phyloP scores from a whole-genome alignment of 768 basidiomycete genomes.

The Phanerochaete sordida region DNA sequence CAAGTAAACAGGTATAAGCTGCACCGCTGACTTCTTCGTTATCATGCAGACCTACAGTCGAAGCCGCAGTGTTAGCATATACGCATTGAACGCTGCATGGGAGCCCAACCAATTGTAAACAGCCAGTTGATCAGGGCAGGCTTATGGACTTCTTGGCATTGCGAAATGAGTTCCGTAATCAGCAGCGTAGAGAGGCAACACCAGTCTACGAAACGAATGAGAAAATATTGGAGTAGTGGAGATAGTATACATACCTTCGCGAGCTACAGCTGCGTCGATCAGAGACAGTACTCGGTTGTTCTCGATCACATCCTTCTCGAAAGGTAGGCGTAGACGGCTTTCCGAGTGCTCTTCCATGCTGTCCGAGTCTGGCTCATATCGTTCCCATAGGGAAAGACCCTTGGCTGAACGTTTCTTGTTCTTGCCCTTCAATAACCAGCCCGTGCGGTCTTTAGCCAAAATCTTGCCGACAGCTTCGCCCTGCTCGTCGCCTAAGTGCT shows the following conservation, averaged over 20 bases:
- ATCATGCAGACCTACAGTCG: neutral
- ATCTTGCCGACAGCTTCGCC: conserved; percentile 29
- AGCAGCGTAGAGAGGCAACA: conserved; percentile 35
- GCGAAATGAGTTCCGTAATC: conserved; percentile 36
- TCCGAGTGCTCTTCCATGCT: neutral
- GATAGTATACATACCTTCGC: neutral
- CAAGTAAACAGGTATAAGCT: conserved; percentile 6
- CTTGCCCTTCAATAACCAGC: conserved; percentile 4
- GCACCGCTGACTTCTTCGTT: conserved; percentile 8
- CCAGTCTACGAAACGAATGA: conserved; percentile 31
- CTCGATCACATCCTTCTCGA: neutral
- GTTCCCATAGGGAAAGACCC: conserved; percentile 33
- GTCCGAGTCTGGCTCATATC: neutral
- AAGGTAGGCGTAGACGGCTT: conserved; percentile 25
- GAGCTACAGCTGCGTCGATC: neutral
- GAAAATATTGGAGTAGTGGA: too few relatives aligned
- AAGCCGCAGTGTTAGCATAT: conserved; percentile 23
- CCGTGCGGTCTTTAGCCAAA: conserved; percentile 17
- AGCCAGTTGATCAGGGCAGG: conserved; percentile 35
- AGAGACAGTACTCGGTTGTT: neutral
- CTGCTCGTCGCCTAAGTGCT: conserved; percentile 26
- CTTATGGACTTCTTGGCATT: conserved; percentile 19
- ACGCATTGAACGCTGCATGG: neutral
- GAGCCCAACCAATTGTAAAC: conserved; percentile 36
- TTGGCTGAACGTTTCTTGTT: conserved; percentile 9